These are phyloP conservation scores for Myochromella boudieri DNA, from an alignment of 768 basidiomycete genomes.

Conservation along the genomic window DNA sequence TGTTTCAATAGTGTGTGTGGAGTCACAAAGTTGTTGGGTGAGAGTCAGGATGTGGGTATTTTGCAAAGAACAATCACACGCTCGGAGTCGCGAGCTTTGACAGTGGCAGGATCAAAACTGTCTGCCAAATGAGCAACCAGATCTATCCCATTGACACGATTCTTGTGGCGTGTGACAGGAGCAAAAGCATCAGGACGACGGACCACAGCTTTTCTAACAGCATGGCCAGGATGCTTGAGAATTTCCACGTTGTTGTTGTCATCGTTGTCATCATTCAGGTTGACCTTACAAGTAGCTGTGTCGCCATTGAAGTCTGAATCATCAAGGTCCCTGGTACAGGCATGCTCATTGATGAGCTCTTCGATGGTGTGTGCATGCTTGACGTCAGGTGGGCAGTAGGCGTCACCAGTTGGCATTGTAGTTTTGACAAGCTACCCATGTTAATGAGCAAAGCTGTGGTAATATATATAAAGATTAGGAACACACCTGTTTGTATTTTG, in stretches of 20 bases:
- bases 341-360: no score
- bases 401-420: no score
- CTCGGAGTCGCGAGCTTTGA: constrained; percentile 11
- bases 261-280: no score
- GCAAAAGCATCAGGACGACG: neutral
- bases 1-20: no score
- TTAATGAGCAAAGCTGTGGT: neutral
- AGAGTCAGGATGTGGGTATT: constrained; percentile 8
- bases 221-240: no score
- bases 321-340: no score
- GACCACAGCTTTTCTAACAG: constrained; percentile 1
- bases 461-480: neutral
- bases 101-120: constrained; percentile 21
- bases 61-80: no score
- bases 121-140: constrained; percentile 23
- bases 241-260: neutral
- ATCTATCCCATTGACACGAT: constrained; percentile 4
- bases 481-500: no score
- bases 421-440: constrained; percentile 4
- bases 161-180: no score
- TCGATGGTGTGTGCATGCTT: constrained; percentile 2
- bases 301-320: no score
- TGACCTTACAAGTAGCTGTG: neutral
- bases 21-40: no score
- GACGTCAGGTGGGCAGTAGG: constrained; percentile 4